These are phyloP conservation scores for Rhododendron molle DNA, from an alignment of 148 eudicot species.

Conservation along the genomic window DNA sequence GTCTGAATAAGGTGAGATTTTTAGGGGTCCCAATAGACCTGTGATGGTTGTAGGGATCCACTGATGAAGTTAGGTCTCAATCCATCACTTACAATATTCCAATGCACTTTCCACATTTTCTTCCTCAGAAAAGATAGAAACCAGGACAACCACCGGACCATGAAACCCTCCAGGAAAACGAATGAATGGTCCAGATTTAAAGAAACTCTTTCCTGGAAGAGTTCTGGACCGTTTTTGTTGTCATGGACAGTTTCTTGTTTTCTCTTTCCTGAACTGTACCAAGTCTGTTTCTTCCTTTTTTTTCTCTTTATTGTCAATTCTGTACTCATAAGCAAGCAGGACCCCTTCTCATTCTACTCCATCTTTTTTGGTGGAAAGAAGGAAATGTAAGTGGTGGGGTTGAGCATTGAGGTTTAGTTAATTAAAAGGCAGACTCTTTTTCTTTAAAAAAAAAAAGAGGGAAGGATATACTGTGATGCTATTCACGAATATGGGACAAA, in stretches of 20 bases:
- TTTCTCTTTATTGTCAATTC: not conserved
- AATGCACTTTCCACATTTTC: not conserved
- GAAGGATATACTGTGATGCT: not conserved
- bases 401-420: not conserved
- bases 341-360: not conserved
- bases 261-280: no score
- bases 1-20: conserved; percentile 4
- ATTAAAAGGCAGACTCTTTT: not conserved
- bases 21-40: not conserved
- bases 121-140: no score
- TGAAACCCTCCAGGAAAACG: no score
- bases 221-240: no score
- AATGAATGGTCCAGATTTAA: no score
- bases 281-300: not conserved
- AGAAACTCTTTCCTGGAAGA: no score
- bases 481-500: not conserved
- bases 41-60: conserved; percentile 1
- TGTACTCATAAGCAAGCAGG: not conserved
- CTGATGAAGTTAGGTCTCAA: conserved; percentile 12
- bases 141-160: no score
- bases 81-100: conserved; percentile 4
- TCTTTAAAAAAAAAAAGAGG: not conserved
- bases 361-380: not conserved
- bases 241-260: no score
- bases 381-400: conserved; percentile 9